Conservation (phyloP, 2,329 filamentous ascomycete species). For the Pleomassaria siparia region DNA sequence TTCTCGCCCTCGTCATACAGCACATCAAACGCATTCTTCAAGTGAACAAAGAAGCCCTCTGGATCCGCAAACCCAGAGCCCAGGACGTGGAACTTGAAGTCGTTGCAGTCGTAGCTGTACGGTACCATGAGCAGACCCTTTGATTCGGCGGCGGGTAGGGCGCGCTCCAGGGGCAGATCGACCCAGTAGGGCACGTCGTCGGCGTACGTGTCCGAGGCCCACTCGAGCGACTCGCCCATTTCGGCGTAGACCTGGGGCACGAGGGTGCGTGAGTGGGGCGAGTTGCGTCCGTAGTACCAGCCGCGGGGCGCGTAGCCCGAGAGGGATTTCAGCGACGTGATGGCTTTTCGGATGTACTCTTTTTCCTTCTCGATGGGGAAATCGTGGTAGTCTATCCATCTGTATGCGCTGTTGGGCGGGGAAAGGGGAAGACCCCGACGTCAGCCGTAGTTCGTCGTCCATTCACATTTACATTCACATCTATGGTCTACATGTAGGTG, state of each 20-base stretch:
- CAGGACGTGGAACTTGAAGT: slow-evolving; percentile 51
- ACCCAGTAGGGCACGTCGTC: slow-evolving; percentile 61
- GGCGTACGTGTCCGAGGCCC: slow-evolving; percentile 55
- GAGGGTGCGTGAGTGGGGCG: slow-evolving; percentile 49
- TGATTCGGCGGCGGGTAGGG: slow-evolving; percentile 28
- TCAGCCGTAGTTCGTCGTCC: neutral
- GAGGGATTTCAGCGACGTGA: slow-evolving; percentile 46
- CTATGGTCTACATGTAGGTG: too few relatives aligned
- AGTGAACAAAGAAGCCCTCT: slow-evolving; percentile 48
- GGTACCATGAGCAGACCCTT: slow-evolving; percentile 58
- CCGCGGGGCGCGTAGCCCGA: slow-evolving; percentile 52
- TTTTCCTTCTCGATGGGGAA: slow-evolving; percentile 51
- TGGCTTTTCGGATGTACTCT: slow-evolving; percentile 49
- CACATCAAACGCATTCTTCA: slow-evolving; percentile 57
- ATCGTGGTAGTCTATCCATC: slow-evolving; percentile 56
- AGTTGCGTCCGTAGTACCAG: slow-evolving; percentile 54
- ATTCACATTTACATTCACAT: neutral
- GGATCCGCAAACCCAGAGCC: slow-evolving; percentile 51
- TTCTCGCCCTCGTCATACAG: slow-evolving; percentile 55
- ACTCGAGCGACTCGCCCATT: slow-evolving; percentile 54
- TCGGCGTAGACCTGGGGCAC: slow-evolving; percentile 55
- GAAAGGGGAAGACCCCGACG: too few relatives aligned
- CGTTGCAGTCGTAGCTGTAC: slow-evolving; percentile 59
- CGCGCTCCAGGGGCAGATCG: slow-evolving; percentile 53
- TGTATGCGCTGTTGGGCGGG: slow-evolving; percentile 44